Evolutionary conservation across 1,139 yeast species (phyloP), one percentile per base, ranked within the genome.

Genomic region (Saccharomyces hybrid): DNA sequence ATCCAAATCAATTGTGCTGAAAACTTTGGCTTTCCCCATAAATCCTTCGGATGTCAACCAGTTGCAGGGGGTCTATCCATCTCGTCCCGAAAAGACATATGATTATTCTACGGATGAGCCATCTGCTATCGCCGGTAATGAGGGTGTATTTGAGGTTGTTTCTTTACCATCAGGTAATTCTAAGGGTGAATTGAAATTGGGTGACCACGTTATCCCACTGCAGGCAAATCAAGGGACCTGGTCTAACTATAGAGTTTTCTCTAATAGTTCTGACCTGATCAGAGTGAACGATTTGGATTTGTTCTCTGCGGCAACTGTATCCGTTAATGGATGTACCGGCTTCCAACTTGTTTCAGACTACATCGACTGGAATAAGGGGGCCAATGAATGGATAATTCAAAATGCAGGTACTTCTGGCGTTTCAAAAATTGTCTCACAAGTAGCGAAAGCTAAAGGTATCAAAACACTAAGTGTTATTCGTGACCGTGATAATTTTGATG

Each of bases 381-480:
- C 58, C 6, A 68, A 68, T 48, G 97, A 93, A 70, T 95, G 97
- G 97, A 81, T 93, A 63, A 83, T 95, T 60, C 99, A 93, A 72
- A 93, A 93, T 67, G 99, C 97, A 42, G 98, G 97, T 47, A 93
- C 89, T 61, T 88, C 97, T 6, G 96, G 95, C 25, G 99, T 93
- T 9, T 97, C 97, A n/a, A 84, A 90, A 63, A 86, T 88, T 61
- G 98, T 96, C 5, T 78, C 90, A 51, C 99, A 93, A 71, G 80
- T 95, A 56, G 97, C 88, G 38, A 80, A 81, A 61, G 74, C 84
- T 47, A 77, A 86, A 70, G 97, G 96, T 0, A 71, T 84, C 68
- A 88, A 89, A 64, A 88, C 96, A 13, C 79, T 95, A 62, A 85
- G 89, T 58, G 95, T 93, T 50, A 86, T 95, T 51, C 83, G 99